phyloP scores from a whole-genome alignment of 352 stramenopile species.

The Globisporangium cylindrosporum region DNA sequence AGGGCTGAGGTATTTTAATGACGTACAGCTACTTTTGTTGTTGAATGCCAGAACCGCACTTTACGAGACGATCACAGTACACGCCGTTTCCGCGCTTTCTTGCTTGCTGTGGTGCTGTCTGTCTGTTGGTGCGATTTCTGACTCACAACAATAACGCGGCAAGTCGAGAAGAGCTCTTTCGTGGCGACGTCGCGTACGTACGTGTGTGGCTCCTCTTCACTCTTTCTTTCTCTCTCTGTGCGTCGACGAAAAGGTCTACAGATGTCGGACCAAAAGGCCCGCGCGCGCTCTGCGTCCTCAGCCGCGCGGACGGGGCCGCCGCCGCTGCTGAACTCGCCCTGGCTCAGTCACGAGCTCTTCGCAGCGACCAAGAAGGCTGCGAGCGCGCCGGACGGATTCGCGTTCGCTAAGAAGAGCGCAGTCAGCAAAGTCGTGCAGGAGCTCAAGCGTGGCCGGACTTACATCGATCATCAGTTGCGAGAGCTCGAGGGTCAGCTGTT shows the following conservation, averaged over 20 bases:
- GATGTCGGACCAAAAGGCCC: conserved; percentile 12
- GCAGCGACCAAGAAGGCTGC: conserved; percentile 48
- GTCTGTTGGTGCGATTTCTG: not conserved
- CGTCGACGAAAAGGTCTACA: not conserved
- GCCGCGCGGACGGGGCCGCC: conserved; percentile 4
- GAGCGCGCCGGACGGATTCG: conserved; percentile 43
- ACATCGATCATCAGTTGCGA: conserved; percentile 57
- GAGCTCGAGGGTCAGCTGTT: conserved; percentile 63
- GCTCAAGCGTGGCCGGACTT: conserved; percentile 51
- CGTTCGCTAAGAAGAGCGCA: conserved; percentile 45
- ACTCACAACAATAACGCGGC: not conserved
- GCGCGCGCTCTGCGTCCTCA: not conserved
- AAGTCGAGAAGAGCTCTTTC: not conserved
- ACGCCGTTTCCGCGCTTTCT: not conserved
- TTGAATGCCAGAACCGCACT: not conserved
- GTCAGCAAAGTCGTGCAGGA: conserved; percentile 60
- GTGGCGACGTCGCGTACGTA: conserved; percentile 4
- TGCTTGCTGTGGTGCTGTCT: not conserved
- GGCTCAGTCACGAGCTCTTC: conserved; percentile 71
- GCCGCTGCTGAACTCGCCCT: conserved; percentile 46
- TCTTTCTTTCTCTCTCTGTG: not conserved
- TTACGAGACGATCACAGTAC: not conserved
- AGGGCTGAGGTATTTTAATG: too few relatives aligned
- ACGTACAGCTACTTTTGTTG: not conserved
- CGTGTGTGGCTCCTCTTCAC: not conserved